These are phyloP conservation scores for Boletus rubescentipes DNA, from an alignment of 768 basidiomycete genomes.

Conservation along the genomic window DNA sequence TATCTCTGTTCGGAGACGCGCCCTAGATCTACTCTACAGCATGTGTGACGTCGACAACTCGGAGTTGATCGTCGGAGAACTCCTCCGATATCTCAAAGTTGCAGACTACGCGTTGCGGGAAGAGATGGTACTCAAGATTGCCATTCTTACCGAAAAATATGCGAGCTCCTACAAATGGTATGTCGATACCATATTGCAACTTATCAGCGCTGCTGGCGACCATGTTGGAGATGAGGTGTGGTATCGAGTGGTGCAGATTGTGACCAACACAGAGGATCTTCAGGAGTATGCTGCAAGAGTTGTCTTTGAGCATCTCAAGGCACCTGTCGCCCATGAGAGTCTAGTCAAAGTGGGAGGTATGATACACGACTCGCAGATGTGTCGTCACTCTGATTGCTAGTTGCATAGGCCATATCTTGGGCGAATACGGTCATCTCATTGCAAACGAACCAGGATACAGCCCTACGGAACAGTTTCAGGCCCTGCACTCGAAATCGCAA, in stretches of 20 bases:
- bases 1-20: conserved; percentile 91
- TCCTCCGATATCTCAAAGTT: conserved; percentile 90
- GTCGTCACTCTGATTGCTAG: conserved; percentile 9
- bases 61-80: conserved; percentile 92
- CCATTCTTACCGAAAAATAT: conserved; percentile 98
- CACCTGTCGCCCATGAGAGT: conserved; percentile 86
- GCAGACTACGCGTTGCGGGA: conserved; percentile 96
- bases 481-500: conserved; percentile 92
- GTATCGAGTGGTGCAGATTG: conserved; percentile 98
- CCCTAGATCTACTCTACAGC: conserved; percentile 93
- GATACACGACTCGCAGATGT: conserved; percentile 16
- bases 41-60: conserved; percentile 99
- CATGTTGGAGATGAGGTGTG: conserved; percentile 99
- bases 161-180: conserved; percentile 99
- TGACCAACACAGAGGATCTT: conserved; percentile 96
- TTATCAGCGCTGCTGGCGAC: conserved; percentile 96
- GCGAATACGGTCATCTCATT: conserved; percentile 97
- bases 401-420: conserved; percentile 84
- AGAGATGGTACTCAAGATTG: conserved; percentile 99
- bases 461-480: conserved; percentile 91
- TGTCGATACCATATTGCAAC: conserved; percentile 94
- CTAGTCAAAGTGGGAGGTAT: conserved; percentile 93
- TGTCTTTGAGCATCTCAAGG: conserved; percentile 84
- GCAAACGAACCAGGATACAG: conserved; percentile 94
- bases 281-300: conserved; percentile 95